Evolutionary conservation across 345 rosid genomes (phyloP).

Genomic region (Pugionium cornutum): DNA sequence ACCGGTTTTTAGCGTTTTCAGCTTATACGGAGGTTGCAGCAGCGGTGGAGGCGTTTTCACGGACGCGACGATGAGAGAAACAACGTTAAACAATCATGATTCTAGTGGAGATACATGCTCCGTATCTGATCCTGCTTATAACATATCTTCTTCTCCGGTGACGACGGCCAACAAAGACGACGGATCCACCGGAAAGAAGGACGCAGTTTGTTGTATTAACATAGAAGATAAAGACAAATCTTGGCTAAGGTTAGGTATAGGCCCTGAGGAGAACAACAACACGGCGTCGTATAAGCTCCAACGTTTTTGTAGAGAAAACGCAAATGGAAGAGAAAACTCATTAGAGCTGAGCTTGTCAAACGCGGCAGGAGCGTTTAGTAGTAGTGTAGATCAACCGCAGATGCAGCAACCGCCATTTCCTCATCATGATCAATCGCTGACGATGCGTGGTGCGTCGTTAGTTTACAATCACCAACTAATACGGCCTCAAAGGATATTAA

Average conservation of each 20-base stretch:
- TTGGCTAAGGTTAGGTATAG: slow-evolving; percentile 88
- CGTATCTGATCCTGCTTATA: slow-evolving; percentile 53
- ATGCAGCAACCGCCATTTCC: slow-evolving; percentile 17
- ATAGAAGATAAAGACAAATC: slow-evolving; percentile 48
- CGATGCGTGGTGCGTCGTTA: slow-evolving; percentile 32
- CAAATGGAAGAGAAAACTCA: slow-evolving; percentile 45
- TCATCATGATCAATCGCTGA: slow-evolving; percentile 35
- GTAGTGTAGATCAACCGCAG: slow-evolving; percentile 20
- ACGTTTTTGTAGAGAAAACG: slow-evolving; percentile 40
- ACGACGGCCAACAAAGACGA: slow-evolving; percentile 37
- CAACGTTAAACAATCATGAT: slow-evolving; percentile 36
- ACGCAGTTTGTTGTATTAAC: slow-evolving; percentile 16
- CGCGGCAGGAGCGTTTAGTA: slow-evolving; percentile 24
- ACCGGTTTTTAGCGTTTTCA: slow-evolving; percentile 33
- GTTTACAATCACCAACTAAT: slow-evolving; percentile 34
- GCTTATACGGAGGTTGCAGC: slow-evolving; percentile 36
- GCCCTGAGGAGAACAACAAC: slow-evolving; percentile 42
- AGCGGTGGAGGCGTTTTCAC: slow-evolving; percentile 40
- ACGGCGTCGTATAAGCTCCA: slow-evolving; percentile 33
- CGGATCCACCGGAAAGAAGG: slow-evolving; percentile 27
- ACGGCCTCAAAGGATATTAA: slow-evolving; percentile 31
- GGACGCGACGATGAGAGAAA: slow-evolving; percentile 34
- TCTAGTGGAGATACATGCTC: slow-evolving; percentile 45
- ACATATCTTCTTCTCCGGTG: slow-evolving; percentile 42
- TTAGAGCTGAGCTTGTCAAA: slow-evolving; percentile 67